These are phyloP conservation scores for Chloris gayana DNA, from an alignment of 176 grass and related monocot genomes.

Conservation along the genomic window DNA sequence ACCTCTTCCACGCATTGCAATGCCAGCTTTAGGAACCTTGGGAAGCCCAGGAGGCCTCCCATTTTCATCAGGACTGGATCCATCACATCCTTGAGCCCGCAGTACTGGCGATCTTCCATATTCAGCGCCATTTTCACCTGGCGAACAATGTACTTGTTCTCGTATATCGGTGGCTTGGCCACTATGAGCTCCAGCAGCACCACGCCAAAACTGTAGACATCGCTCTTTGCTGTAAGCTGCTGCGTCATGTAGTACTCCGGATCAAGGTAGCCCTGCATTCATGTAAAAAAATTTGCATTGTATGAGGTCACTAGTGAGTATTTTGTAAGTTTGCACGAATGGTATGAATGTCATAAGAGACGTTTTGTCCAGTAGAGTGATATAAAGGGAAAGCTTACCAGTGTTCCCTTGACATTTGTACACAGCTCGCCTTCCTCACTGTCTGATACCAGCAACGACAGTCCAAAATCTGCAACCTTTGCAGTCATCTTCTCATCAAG, in stretches of 20 bases:
- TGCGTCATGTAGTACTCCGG: conserved; percentile 91
- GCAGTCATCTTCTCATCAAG: conserved; percentile 72
- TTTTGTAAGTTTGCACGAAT: not conserved
- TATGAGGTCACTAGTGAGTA: not conserved
- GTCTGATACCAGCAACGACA: conserved; percentile 68
- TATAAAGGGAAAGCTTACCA: conserved; percentile 42
- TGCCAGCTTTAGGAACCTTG: conserved; percentile 59
- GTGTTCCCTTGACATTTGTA: conserved; percentile 83
- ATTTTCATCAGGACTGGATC: conserved; percentile 56
- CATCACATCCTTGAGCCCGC: conserved; percentile 67
- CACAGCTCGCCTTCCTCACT: conserved; percentile 58
- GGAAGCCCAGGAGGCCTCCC: conserved; percentile 43
- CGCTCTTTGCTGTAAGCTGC: conserved; percentile 81
- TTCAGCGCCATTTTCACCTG: conserved; percentile 68
- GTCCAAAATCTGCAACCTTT: conserved; percentile 91
- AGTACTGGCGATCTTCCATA: conserved; percentile 45
- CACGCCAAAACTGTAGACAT: conserved; percentile 88
- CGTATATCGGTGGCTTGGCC: conserved; percentile 55
- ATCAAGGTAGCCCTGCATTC: conserved; percentile 80
- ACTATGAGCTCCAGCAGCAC: conserved; percentile 76
- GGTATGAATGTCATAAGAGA: not conserved
- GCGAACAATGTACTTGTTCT: conserved; percentile 63
- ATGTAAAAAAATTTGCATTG: not conserved
- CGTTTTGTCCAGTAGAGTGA: not conserved
- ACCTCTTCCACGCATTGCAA: conserved; percentile 51